Evolutionary conservation across 208 protist genomes (phyloP), one percentile per base, ranked within the genome.

Genomic region (Polymyxa betae): DNA sequence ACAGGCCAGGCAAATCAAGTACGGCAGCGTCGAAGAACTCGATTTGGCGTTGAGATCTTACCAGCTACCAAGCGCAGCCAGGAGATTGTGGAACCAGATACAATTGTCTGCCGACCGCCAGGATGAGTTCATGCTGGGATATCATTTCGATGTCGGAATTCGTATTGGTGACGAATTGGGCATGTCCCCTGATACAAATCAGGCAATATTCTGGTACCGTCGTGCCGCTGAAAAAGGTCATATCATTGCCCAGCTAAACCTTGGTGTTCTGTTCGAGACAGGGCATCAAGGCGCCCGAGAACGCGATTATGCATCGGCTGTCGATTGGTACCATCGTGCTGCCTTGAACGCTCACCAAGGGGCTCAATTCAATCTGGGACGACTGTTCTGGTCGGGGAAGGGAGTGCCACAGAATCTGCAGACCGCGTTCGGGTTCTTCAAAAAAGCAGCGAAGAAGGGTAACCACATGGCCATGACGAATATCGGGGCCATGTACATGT

Each of bases 61-160:
- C 49, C 49, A 29, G 12, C 49, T 60, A 60, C 49, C 49, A 24
- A 60, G 24, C 24, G 49, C 24, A 5, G 49, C 49, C 49, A 60
- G 24, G 24, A 5, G 49, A 60, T 24, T 29, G 5, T 60, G 49
- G 49, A 60, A 24, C 5, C 49, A 60, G 49, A 60, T 60, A 60
- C 49, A 60, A 24, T 5, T 29, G 49, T 29, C 49, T 24, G 49
- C 16, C 72, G 72, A 82, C n/a, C 72, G 72, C 16, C 72, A 82
- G n/a, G 72, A 82, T n/a, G 72, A 82, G n/a, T 82, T 82, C 72
- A 82, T 82, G 72, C n/a, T 82, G 35, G 72, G 72, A 43, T 82
- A 82, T n/a, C 72, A 82, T 82, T 82, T 82, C 72, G 72, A 82
- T n/a, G 72, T 82, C 72, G 72, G 72, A 5, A n/a, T 43, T 12